Evolutionary conservation across 352 stramenopile genomes (phyloP).

Genomic region (Globisporangium viniferum): DNA sequence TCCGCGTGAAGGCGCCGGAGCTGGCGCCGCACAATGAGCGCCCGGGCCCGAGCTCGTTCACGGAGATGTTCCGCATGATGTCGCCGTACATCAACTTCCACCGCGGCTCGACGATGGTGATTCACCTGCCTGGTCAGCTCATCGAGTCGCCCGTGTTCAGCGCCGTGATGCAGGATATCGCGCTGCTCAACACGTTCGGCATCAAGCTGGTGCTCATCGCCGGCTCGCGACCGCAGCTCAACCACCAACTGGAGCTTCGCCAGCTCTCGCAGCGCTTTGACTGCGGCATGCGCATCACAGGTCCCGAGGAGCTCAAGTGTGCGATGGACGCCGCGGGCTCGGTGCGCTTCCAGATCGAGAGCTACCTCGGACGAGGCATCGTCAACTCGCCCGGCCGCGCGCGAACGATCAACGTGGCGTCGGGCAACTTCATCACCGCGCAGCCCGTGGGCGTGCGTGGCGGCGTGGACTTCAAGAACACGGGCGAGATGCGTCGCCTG

Average conservation of each 20-base stretch:
- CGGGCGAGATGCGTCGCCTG: slow-evolving; percentile 92
- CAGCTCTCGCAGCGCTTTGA: slow-evolving; percentile 75
- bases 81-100: slow-evolving; percentile 98
- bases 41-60: slow-evolving; percentile 66
- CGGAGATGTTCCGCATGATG: slow-evolving; percentile 93
- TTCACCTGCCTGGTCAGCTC: slow-evolving; percentile 94
- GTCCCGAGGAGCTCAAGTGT: slow-evolving; percentile 87
- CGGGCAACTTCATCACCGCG: slow-evolving; percentile 96
- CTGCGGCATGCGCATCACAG: slow-evolving; percentile 89
- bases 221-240: slow-evolving; percentile 94
- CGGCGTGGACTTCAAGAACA: slow-evolving; percentile 89
- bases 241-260: slow-evolving; percentile 78
- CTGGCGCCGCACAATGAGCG: slow-evolving; percentile 18
- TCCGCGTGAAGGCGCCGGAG: slow-evolving; percentile 49
- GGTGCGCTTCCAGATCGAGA: slow-evolving; percentile 89
- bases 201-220: slow-evolving; percentile 95
- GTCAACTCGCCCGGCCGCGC: slow-evolving; percentile 75
- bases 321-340: slow-evolving; percentile 94
- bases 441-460: slow-evolving; percentile 85
- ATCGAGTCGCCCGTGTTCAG: slow-evolving; percentile 90
- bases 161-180: slow-evolving; percentile 95
- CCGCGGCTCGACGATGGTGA: slow-evolving; percentile 92
- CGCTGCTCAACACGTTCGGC: slow-evolving; percentile 93
- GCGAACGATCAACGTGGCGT: slow-evolving; percentile 90
- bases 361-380: slow-evolving; percentile 77